Base-by-base conservation (phyloP, 805 yeast genomes). In the Aciculoconidium aculeatum region DNA sequence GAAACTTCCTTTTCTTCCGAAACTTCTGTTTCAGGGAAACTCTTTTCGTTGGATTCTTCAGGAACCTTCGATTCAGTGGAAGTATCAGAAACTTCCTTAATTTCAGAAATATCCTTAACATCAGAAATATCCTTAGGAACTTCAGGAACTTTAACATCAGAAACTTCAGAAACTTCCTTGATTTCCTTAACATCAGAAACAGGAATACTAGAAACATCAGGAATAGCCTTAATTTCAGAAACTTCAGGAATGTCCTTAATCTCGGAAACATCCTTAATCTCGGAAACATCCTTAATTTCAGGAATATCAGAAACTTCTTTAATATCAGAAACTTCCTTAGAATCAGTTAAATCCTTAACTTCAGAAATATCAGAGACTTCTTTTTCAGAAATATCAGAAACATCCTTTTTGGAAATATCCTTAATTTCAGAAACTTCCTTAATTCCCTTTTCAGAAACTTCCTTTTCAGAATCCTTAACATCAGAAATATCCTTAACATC, bases 211-310 rank as follows among this genome's bases (percentile, higher is more conserved):
- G 5, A 17, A n/a, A n/a, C n/a, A n/a, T n/a, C 21, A 15, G 20
- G 9, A 11, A 27, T 14, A 7, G 12, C 17, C 17, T 18, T 14
- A 7, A 27, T n/a, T 2, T 27, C 15, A 21, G 11, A 13, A 13
- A 5, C 17, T 5, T 16, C 28, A n/a, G 21, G 7, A 5, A 14
- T 2, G 9, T 17, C 31, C 29, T 26, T 17, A 4, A 6, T 12
- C 10, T 11, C 29, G n/a, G 19, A 26, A 13, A 17, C 19, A 21
- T 16, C 23, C 3, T 11, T 21, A 3, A 12, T 13, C 17, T 28
- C 25, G 6, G 23, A 8, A 13, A 23, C 28, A 9, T 31, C 29
- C 21, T 18, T 10, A 18, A 10, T 18, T 18, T 18, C 10, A 18
- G 21, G 10, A 18, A 18, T 8, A 18, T 18, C 10, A 18, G 10